phyloP scores from a whole-genome alignment of 2,329 filamentous ascomycete species.

The Penicillium fuscoglaucum region DNA sequence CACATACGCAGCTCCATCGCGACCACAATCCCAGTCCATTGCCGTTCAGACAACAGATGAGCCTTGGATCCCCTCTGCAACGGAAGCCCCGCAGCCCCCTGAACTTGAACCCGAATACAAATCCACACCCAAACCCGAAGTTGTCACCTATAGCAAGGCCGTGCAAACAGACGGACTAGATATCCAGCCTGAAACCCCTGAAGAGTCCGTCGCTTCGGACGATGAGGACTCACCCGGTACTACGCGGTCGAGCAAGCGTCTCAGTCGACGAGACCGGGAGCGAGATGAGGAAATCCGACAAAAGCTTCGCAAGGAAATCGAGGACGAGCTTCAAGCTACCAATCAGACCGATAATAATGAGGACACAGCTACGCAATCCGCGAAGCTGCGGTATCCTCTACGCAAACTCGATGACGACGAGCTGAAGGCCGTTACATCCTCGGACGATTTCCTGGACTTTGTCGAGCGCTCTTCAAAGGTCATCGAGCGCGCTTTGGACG shows the following conservation, averaged over 20 bases:
- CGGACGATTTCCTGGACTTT: conserved; percentile 91
- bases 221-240: conserved; percentile 59
- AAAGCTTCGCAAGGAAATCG: conserved; percentile 82
- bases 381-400: conserved; percentile 66
- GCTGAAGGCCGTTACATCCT: conserved; percentile 83
- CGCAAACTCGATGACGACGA: conserved; percentile 81
- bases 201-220: conserved; percentile 61
- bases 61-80: conserved; percentile 68
- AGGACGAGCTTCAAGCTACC: conserved; percentile 80
- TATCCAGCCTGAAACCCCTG: conserved; percentile 53
- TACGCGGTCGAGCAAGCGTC: conserved; percentile 63
- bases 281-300: conserved; percentile 86
- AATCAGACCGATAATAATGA: conserved; percentile 47
- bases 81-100: conserved; percentile 65
- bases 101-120: conserved; percentile 24
- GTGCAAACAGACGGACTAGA: conserved; percentile 84
- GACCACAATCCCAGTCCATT: conserved; percentile 47
- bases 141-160: conserved; percentile 95
- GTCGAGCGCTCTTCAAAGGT: conserved; percentile 95
- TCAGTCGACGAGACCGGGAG: conserved; percentile 76
- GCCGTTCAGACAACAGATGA: conserved; percentile 71
- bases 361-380: conserved; percentile 41
- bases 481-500: conserved; percentile 89
- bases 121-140: conserved; percentile 60
- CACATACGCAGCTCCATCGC: conserved; percentile 40